Conservation (phyloP, 179 eudicot species). For the Monotropa hypopitys region DNA sequence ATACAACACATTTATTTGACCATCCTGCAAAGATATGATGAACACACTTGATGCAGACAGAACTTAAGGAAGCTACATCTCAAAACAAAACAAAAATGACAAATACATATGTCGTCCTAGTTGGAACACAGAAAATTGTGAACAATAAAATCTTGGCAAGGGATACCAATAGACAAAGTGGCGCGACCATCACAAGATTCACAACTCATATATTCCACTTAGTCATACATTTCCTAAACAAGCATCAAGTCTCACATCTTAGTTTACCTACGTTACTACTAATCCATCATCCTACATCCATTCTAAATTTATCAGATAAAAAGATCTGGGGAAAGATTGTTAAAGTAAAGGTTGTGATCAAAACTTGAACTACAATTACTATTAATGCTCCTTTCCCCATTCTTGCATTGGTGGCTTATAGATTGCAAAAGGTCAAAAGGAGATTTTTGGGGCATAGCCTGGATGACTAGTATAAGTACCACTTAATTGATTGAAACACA, state of each 20-base stretch:
- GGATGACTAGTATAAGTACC: neutral
- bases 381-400: neutral
- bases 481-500: neutral
- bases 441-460: neutral
- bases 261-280: neutral
- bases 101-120: neutral
- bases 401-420: neutral
- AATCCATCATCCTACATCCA: neutral
- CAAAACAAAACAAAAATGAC: neutral
- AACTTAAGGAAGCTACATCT: neutral
- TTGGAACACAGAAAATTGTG: neutral
- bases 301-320: neutral
- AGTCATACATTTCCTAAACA: neutral
- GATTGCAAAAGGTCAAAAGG: neutral
- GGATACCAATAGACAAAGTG: neutral
- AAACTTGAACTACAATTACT: neutral
- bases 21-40: conserved; percentile 45
- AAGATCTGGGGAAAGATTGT: neutral
- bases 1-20: conserved; percentile 75
- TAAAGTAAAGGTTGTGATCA: neutral
- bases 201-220: neutral
- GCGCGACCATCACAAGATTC: neutral
- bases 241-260: neutral
- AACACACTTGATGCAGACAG: neutral
- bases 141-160: neutral